phyloP scores from a whole-genome alignment of 768 basidiomycete species.

The Suillus variegatus region DNA sequence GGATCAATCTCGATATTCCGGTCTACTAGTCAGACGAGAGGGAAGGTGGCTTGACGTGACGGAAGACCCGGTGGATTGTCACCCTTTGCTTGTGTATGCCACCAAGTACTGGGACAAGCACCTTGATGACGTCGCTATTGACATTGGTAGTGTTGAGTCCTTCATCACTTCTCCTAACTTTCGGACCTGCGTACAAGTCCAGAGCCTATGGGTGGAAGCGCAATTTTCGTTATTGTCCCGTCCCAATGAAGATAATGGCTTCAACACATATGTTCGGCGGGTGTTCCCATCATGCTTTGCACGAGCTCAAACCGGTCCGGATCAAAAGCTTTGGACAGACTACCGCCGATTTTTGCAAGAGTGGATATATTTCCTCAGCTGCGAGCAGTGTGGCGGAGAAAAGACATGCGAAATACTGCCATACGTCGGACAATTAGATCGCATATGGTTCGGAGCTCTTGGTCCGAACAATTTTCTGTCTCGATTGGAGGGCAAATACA shows the following conservation, averaged over 20 bases:
- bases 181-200: slow-evolving; percentile 32
- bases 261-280: not conserved
- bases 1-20: slow-evolving; percentile 19
- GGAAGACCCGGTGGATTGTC: slow-evolving; percentile 22
- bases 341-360: not conserved
- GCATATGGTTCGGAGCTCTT: slow-evolving; percentile 1
- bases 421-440: not conserved
- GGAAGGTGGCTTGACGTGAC: slow-evolving; percentile 25
- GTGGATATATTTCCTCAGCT: not conserved
- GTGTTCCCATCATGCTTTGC: not conserved
- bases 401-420: not conserved
- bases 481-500: not conserved
- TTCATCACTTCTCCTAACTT: slow-evolving; percentile 33
- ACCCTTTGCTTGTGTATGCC: slow-evolving; percentile 28
- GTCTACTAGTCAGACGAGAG: slow-evolving; percentile 17
- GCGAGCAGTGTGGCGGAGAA: not conserved
- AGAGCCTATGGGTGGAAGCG: slow-evolving; percentile 31
- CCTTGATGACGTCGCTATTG: slow-evolving; percentile 20
- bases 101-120: slow-evolving; percentile 38
- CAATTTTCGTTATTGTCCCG: not conserved
- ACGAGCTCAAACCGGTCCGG: not conserved
- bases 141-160: slow-evolving; percentile 11
- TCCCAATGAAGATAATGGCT: too few relatives aligned
- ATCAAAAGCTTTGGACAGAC: not conserved
- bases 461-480: not conserved